Evolutionary conservation across 1,284 basidiomycete genomes (phyloP), one percentile per base, ranked within the genome.

Genomic region (Lentinula novae-zelandiae): DNA sequence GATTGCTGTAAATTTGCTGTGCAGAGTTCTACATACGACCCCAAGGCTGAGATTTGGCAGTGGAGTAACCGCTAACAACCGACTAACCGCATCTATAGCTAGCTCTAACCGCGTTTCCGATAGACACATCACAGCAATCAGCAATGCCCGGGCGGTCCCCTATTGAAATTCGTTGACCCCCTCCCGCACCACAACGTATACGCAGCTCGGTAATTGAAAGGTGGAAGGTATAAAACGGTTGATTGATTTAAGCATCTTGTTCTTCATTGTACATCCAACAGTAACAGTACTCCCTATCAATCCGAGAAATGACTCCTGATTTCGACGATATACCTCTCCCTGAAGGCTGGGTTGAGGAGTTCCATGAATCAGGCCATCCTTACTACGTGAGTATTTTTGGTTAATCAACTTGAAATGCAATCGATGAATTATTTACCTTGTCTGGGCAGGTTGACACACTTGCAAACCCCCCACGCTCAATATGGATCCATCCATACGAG

Each of bases 401-500:
- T 9, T 31, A 36, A 36, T 52, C 20, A 15, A 17, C 9, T 22
- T 3, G 22, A 22, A 15, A 39, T 20, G 36, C 33, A 53, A 40
- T 53, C 49, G 53, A 54, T 49, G 33, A 53, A 38, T 57, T 38
- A 36, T 10, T 36, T 20, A 17, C 17, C 38, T 34, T 10, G 5
- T 5, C 13, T 10, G 10, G 17, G 0, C 60, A 82, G 86, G 84
- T 89, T 17, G 85, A 90, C 64, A 89, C 86, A 0, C 76, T 72
- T 53, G 80, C 82, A 3, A 75, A 72, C 3, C 88, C 88, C 12
- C 82, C 86, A 8, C 81, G 88, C 2, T 78, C 84, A 0, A 89
- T 84, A 64, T 90, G 88, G 88, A 76, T 79, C 2, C 86, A 90
- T 68, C 88, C 89, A 1, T 84, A 82, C 63, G 84, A 89, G 60